Evolutionary conservation across 2,329 filamentous ascomycete species (phyloP).

Genomic region (Colletotrichum agaves): DNA sequence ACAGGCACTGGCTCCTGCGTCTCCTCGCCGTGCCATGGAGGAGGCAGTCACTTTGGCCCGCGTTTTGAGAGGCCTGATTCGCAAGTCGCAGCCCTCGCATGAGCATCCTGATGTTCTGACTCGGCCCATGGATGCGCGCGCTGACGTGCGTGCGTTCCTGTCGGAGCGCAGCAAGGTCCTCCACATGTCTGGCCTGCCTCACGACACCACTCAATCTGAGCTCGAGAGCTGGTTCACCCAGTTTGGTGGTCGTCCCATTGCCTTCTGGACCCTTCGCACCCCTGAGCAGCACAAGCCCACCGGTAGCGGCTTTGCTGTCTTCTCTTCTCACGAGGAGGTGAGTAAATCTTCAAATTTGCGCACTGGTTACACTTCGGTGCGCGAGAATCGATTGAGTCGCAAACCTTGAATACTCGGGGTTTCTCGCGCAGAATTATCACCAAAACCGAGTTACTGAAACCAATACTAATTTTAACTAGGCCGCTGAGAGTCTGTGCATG

Average conservation of each 20-base stretch:
- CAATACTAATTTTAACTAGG: constrained; percentile 61
- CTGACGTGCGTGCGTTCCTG: constrained; percentile 95
- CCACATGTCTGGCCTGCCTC: constrained; percentile 95
- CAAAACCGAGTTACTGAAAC: background rate
- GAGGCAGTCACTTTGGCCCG: constrained; percentile 94
- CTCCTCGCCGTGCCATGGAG: constrained; percentile 95
- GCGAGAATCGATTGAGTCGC: background rate
- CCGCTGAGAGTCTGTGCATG: constrained; percentile 98
- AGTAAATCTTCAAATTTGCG: constrained; percentile 48
- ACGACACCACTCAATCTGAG: constrained; percentile 98
- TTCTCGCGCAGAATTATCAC: background rate
- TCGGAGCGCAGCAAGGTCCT: constrained; percentile 97
- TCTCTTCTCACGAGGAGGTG: constrained; percentile 99
- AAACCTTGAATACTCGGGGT: background rate
- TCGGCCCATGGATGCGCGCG: constrained; percentile 94
- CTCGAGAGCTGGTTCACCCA: constrained; percentile 99
- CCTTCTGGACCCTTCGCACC: constrained; percentile 97
- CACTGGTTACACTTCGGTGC: background rate
- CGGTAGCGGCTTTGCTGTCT: constrained; percentile 96
- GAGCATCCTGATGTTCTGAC: constrained; percentile 96
- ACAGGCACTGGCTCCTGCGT: constrained; percentile 94
- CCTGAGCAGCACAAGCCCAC: constrained; percentile 99
- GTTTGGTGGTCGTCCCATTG: constrained; percentile 96
- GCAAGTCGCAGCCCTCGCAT: constrained; percentile 93
- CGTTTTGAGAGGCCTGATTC: constrained; percentile 90